Conservation (phyloP, 2,329 filamentous ascomycete species). For the Cryphonectria nitschkei region DNA sequence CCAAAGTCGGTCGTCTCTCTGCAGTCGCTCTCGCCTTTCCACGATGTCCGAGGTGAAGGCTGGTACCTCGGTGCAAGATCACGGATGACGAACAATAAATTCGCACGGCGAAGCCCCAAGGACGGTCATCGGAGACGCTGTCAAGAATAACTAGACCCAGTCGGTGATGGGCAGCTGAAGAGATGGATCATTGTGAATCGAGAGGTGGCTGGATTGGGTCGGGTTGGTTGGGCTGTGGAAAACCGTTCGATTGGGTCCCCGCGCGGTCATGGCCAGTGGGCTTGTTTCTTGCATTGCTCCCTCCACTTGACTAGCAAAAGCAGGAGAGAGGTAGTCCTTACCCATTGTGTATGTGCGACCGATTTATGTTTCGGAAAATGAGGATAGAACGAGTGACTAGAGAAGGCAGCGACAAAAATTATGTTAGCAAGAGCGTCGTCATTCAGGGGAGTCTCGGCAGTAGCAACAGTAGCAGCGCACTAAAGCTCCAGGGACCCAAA, state of each 20-base stretch:
- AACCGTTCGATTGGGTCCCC: neutral
- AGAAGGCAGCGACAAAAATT: neutral
- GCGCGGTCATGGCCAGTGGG: constrained; percentile 3
- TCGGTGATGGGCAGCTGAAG: neutral
- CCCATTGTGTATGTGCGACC: constrained; percentile 29
- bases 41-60: neutral
- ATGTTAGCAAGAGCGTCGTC: constrained; percentile 24
- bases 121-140: constrained; percentile 10
- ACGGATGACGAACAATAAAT: neutral
- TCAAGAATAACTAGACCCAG: neutral
- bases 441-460: constrained; percentile 8
- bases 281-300: constrained; percentile 26
- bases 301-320: neutral
- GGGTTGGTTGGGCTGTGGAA: neutral
- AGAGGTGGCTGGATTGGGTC: neutral
- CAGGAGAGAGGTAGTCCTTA: constrained; percentile 20
- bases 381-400: constrained; percentile 30
- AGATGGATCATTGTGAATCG: neutral
- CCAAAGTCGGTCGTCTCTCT: constrained; percentile 47
- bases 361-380: constrained; percentile 23
- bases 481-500: neutral
- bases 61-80: neutral
- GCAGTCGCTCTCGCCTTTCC: neutral
- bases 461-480: neutral
- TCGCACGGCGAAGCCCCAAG: neutral